Evolutionary conservation across 2,329 filamentous ascomycete genomes (phyloP), one percentile per base, ranked within the genome.

Genomic region (Cordyceps militaris): DNA sequence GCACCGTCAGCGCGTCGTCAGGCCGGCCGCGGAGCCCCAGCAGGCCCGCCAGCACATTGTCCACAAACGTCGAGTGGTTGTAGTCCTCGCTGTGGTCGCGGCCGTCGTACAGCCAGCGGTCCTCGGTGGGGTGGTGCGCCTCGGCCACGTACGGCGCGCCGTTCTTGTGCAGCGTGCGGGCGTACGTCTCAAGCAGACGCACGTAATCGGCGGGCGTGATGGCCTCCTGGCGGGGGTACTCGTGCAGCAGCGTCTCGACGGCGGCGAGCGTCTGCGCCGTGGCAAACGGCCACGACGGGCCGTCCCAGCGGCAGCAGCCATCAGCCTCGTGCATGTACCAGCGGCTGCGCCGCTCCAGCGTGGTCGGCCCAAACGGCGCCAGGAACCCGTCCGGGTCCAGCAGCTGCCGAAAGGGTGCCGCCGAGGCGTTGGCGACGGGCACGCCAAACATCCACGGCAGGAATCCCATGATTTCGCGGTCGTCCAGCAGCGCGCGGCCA

Each of bases 251-350:
- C 62, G 62, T 74, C 66, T 60, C 74, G 13, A 77, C 66, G 1
- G 74, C 73, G 16, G 70, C 71, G 6, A 76, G 66, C 14, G 70
- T 74, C 56, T 75, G 70, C 4, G 69, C 63, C 1, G 74, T 77
- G 2, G 71, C 70, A 60, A 70, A 77, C 3, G 75, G 74, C 75
- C 75, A 77, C n/a, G 71, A 74, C 60, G 73, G 72, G 1, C 75
- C 74, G 56, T 76, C 69, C 75, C 74, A 77, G 54, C 68, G 70
- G 60, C 74, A 76, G 57, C 73, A 63, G 10, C 55, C 58, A 4
- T 61, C 57, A 1, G 61, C 60, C 32, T 64, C 56, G 56, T 65
- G 57, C 59, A 68, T 68, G 61, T 71, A 76, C 64, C 72, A 76
- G 5, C 67, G 68, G 59, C 74, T 71, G 19, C 68, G 66, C 50